These are phyloP conservation scores for Leccinum boreale DNA, from an alignment of 768 basidiomycete species.

Conservation along the genomic window DNA sequence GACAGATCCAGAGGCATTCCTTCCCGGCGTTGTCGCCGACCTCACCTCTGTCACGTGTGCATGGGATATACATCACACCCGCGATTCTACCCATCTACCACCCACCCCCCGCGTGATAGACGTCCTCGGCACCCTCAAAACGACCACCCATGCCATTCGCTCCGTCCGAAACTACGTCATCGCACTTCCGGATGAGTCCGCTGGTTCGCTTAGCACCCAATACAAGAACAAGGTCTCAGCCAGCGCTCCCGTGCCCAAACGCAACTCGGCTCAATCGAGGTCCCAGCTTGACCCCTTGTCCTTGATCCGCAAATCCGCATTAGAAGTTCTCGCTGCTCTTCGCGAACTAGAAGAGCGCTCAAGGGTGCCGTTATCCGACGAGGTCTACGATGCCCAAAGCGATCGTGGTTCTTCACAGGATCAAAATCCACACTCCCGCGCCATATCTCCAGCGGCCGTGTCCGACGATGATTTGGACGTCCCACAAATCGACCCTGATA, in stretches of 20 bases:
- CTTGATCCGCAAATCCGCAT: constrained; percentile 69
- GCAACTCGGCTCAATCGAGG: constrained; percentile 31
- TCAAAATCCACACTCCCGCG: constrained; percentile 37
- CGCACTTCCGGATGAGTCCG: constrained; percentile 73
- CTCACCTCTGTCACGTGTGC: constrained; percentile 57
- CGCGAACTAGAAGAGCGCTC: constrained; percentile 77
- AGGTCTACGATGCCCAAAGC: constrained; percentile 79
- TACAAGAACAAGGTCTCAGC: constrained; percentile 53
- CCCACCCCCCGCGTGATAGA: constrained; percentile 39
- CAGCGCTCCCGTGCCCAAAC: constrained; percentile 33
- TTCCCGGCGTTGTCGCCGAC: constrained; percentile 76
- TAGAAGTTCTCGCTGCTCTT: constrained; percentile 80
- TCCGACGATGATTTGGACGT: constrained; percentile 37
- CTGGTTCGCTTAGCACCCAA: constrained; percentile 50
- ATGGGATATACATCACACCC: constrained; percentile 49
- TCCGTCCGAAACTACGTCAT: constrained; percentile 82
- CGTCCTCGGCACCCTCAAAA: constrained; percentile 69
- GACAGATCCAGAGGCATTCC: constrained; percentile 72
- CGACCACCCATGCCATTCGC: constrained; percentile 77
- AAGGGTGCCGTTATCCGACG: constrained; percentile 73
- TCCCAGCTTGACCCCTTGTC: constrained; percentile 56
- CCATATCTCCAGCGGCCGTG: constrained; percentile 41
- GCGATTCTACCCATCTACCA: constrained; percentile 10
- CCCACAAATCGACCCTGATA: constrained; percentile 49
- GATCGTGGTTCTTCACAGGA: constrained; percentile 52